Base-by-base conservation (phyloP, 768 basidiomycete species). In the Kwoniella newhampshirensis region DNA sequence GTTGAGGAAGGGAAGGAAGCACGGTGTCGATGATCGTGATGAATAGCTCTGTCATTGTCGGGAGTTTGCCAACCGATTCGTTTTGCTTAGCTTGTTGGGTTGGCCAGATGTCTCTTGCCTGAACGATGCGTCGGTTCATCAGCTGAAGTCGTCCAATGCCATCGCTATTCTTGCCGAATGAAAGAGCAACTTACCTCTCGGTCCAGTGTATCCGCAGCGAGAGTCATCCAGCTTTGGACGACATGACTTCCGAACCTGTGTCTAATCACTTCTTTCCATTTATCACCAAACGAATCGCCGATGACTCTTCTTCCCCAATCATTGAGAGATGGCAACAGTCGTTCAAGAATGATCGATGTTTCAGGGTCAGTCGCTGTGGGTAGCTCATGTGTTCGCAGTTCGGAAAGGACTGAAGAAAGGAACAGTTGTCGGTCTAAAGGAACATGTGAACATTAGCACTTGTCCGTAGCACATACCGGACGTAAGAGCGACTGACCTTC, bases 221-320 rank as follows among this genome's bases (percentile, higher is more conserved):
- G 65, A 5, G 81, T 82, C 63, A 97, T 81, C 62, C 96, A 78
- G 0, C 91, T 97, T 75, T 97, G 91, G 66, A 88, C 88, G 6
- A 96, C 93, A 83, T 97, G 93, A 23, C 92, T 94, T 15, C 87
- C 91, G 79, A 96, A 98, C 26, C 92, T 83, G 69, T 98, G 88
- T 68, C 81, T 59, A 9, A 75, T 58, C 9, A 78, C 55, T 21
- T 60, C 58, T 49, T 84, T 89, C 83, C 78, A 97, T 88, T 88
- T 89, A 75, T 91, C 92, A 49, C 83, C 82, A 67, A 99, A 78
- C 58, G 86, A 85, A 76, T 96, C 93, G 55, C 90, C 78, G 59
- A 98, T 88, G 5, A 94, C 91, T 52, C 94, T 82, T 48, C 90
- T 81, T n/a, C 88, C 87, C 77, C 92, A 93, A 76, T 97, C 92